These are phyloP conservation scores for Lactarius sanguifluus DNA, from an alignment of 768 basidiomycete genomes.

Conservation along the genomic window DNA sequence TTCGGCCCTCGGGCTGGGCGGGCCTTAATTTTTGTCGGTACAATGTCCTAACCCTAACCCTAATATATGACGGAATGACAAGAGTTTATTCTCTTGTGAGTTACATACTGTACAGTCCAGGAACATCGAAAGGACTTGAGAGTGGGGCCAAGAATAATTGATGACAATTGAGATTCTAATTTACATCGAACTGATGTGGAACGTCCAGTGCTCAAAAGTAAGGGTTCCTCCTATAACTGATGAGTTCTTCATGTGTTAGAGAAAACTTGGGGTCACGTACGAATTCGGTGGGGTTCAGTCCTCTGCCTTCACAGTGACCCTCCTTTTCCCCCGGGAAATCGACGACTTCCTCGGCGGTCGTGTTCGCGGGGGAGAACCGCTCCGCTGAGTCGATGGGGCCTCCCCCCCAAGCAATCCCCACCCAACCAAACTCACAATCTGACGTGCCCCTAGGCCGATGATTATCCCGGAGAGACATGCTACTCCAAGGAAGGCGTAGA, in stretches of 20 bases:
- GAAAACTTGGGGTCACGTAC: constrained; percentile 4
- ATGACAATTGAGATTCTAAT: not conserved
- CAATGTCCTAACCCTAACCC: constrained; percentile 18
- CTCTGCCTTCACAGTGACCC: constrained; percentile 16
- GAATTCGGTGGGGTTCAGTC: constrained; percentile 6
- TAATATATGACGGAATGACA: not conserved
- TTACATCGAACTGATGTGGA: not conserved
- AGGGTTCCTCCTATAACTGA: not conserved
- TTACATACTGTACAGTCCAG: not conserved
- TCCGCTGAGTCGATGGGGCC: not conserved
- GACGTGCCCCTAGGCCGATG: constrained; percentile 24
- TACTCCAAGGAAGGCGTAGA: constrained; percentile 28
- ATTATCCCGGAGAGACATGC: constrained; percentile 24
- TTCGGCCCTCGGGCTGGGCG: constrained; percentile 46
- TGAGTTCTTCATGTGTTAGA: not conserved
- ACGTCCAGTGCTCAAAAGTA: not conserved
- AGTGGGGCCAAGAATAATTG: not conserved
- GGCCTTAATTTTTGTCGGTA: constrained; percentile 27
- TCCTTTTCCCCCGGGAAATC: constrained; percentile 23
- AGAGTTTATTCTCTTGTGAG: not conserved
- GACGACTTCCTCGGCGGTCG: constrained; percentile 17
- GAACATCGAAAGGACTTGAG: not conserved
- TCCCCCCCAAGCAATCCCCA: constrained; percentile 16
- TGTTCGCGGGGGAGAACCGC: constrained; percentile 15
- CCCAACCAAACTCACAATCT: constrained; percentile 18